Evolutionary conservation across 306 rosid genomes (phyloP), one percentile per base, ranked within the genome.

Genomic region (Prosopis cineraria): DNA sequence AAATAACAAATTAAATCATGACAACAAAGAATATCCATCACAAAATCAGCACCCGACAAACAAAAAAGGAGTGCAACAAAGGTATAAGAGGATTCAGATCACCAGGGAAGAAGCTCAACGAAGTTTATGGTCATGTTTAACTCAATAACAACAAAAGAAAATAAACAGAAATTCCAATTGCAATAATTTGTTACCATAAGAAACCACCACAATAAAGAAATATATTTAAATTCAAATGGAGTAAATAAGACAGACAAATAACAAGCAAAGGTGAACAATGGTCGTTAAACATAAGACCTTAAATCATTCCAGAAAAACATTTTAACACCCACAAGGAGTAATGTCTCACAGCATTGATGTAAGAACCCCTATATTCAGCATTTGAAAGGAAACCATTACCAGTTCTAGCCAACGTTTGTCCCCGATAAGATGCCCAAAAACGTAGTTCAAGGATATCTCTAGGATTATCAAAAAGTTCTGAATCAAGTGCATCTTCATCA

Each of bases 351-450:
- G 44, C 29, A 64, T 36, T n/a, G 30, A 65, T 30, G 30, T 10
- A 19, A 70, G 34, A 70, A 8, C 29, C 60, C 60, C 60, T 22
- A 10, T 14, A 70, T 34, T 8, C 29, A 30, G 58, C n/a, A 47
- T 29, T 19, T 50, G 44, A 24, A 60, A 43, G 33, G 25, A 19
- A 75, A 79, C 20, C 52, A 80, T 70, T 86, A 95, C 98, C 98
- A 58, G 98, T 95, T 88, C 98, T 91, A 68, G 98, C 93, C 80
- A 95, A 86, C 43, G 98, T 95, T 85, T 95, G 98, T 60, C 90
- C 98, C n/a, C 98, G 85, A 78, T 92, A 95, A 36, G 98, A 92
- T 45, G 97, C 98, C 98, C 98, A 95, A 86, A 92, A 89, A 25
- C 98, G 95, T 76, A 92, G 87, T 80, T 93, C 98, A 80, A 95